These are phyloP conservation scores for Colletotrichum liriopes DNA, from an alignment of 2,329 filamentous ascomycete genomes.

Conservation along the genomic window DNA sequence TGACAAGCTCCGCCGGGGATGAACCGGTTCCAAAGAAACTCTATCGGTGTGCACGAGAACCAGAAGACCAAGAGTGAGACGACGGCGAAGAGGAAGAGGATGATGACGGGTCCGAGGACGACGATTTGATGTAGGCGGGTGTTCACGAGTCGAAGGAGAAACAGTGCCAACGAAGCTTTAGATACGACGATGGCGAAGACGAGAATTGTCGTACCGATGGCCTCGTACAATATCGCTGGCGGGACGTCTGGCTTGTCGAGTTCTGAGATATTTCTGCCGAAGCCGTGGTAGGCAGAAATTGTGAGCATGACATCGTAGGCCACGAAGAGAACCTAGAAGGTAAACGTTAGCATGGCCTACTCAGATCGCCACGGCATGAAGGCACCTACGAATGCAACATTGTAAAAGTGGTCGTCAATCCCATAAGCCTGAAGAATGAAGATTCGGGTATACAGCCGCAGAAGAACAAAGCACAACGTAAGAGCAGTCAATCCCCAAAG, in stretches of 20 bases:
- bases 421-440: slow-evolving; percentile 36
- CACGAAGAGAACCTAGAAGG: slow-evolving; percentile 25
- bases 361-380: not conserved
- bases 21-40: slow-evolving; percentile 39
- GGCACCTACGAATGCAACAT: slow-evolving; percentile 36
- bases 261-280: slow-evolving; percentile 34
- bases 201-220: slow-evolving; percentile 40
- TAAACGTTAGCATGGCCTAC: not conserved
- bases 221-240: slow-evolving; percentile 36
- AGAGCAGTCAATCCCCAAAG: slow-evolving; percentile 49
- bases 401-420: slow-evolving; percentile 41
- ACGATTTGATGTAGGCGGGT: slow-evolving; percentile 25
- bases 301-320: slow-evolving; percentile 41
- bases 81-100: slow-evolving; percentile 24
- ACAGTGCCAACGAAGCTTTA: slow-evolving; percentile 39
- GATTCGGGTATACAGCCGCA: slow-evolving; percentile 56
- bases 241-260: slow-evolving; percentile 18
- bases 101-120: slow-evolving; percentile 28
- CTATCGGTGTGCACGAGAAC: slow-evolving; percentile 35
- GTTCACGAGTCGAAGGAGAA: slow-evolving; percentile 39
- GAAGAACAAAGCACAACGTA: slow-evolving; percentile 50
- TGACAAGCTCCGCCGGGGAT: slow-evolving; percentile 27
- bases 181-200: slow-evolving; percentile 39
- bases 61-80: slow-evolving; percentile 38
- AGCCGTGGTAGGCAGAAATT: slow-evolving; percentile 34